Base-by-base conservation (phyloP, 2,329 filamentous ascomycete species). In the Cryphonectria nitschkei region DNA sequence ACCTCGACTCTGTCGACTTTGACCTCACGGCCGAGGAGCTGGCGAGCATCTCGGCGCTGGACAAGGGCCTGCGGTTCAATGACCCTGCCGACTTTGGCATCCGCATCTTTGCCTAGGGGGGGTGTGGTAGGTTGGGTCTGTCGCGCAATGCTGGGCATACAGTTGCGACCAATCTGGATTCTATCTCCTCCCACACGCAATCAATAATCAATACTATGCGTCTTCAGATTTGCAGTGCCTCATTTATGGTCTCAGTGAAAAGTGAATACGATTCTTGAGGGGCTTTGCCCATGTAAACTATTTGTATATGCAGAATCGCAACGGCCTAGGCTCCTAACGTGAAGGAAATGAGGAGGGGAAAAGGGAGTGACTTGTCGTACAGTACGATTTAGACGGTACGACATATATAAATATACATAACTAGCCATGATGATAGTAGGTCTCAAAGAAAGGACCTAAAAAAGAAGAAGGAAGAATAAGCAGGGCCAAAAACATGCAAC, bases 11-110 rank as follows among this genome's bases (percentile, higher is more conserved):
- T 46, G 82, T 81, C 71, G 81, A 80, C 73, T 91, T 88, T 77
- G 83, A 89, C 72, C 77, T 91, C 62, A 80, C 82, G 2, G 74
- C 84, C 70, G 80, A 81, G 0, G 90, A 92, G 74, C 79, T 92
- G 22, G 81, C 88, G 75, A 81, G 81, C 61, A 91, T 91, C 73
- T 84, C 82, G 46, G 82, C 75, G 2, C 77, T 91, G 71, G 85
- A 91, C 78, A 80, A 80, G 75, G 82, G 82, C 29, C 78, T 89
- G 76, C 84, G 89, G 70, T 91, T 91, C 80, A 91, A 91, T 79
- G 86, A 90, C 76, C 88, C 88, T 2, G 69, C 72, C 39, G 69
- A 68, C 64, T 56, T 69, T 60, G 68, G 61, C 19, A 50, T 65
- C 62, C 67, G 67, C 5, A 68, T 68, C 34, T 64, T 64, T 54